Percentiles rank a stretch among this genome's conserved stretches.
Conservation (phyloP, 1,284 basidiomycete genomes). For the Malassezia japonica region DNA sequence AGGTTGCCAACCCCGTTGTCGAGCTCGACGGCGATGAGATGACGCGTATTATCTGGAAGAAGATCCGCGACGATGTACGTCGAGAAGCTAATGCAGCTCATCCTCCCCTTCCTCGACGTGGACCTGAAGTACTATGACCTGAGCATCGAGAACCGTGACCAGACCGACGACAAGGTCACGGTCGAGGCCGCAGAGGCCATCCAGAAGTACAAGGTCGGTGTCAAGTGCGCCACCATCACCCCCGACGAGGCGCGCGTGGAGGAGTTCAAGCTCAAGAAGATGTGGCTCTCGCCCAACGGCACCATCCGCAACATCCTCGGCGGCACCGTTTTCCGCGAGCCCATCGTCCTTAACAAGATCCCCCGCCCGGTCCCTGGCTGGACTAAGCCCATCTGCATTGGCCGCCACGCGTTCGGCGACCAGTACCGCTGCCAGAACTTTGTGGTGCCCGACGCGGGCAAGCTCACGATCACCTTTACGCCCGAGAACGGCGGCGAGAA, state of each 20-base stretch:
- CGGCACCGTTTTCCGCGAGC: constrained; percentile 96
- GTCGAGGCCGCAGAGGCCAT: constrained; percentile 78
- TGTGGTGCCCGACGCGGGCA: constrained; percentile 36
- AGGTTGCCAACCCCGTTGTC: constrained; percentile 80
- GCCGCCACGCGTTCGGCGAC: constrained; percentile 93
- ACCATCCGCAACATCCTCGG: constrained; percentile 82
- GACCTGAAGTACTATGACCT: constrained; percentile 99
- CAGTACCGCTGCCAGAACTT: constrained; percentile 54
- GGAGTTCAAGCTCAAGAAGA: constrained; percentile 79
- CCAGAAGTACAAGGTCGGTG: constrained; percentile 47
- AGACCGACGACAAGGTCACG: constrained; percentile 87
- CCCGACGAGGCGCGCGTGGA: constrained; percentile 89
- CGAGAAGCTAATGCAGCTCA: constrained; percentile 57
- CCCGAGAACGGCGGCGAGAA: constrained; percentile 29
- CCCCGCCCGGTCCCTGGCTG: constrained; percentile 83
- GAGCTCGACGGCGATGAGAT: constrained; percentile 58
- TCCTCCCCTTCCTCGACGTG: constrained; percentile 84
- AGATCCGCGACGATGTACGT: constrained; percentile 83
- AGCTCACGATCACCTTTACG: constrained; percentile 40
- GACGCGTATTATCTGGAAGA: constrained; percentile 68
- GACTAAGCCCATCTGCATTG: constrained; percentile 92
- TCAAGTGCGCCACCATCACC: constrained; percentile 86
- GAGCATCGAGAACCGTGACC: constrained; percentile 79
- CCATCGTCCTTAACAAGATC: constrained; percentile 81
- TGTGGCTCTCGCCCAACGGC: constrained; percentile 54